Conservation (phyloP, 2,329 filamentous ascomycete species). For the Phialocephala subalpina region DNA sequence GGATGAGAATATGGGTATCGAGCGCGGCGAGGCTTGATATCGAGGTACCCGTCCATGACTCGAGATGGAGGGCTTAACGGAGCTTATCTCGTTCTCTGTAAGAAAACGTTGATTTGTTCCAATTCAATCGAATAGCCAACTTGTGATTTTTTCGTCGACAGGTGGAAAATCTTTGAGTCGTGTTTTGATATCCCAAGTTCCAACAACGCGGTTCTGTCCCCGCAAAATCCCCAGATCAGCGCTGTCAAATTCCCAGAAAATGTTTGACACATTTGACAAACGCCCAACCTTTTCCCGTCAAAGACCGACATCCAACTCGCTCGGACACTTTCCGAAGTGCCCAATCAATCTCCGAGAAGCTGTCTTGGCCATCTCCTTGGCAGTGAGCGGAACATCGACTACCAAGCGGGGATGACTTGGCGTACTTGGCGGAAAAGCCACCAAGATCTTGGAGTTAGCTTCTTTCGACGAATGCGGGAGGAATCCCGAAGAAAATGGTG, state of each 20-base stretch:
- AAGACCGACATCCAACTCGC: not conserved
- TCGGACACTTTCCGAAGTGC: not conserved
- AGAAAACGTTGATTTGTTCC: not conserved
- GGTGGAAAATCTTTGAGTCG: not conserved
- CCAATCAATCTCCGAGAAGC: not conserved
- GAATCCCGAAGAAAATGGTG: not conserved
- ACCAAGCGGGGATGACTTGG: not conserved
- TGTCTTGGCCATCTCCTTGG: not conserved
- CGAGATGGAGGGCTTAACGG: not conserved
- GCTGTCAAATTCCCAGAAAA: slow-evolving; percentile 13
- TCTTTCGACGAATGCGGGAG: not conserved
- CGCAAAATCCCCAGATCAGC: slow-evolving; percentile 20
- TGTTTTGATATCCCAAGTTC: not conserved
- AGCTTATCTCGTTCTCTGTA: not conserved
- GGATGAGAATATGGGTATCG: not conserved
- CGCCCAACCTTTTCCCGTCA: not conserved
- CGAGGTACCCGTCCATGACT: not conserved
- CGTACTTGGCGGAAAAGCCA: not conserved
- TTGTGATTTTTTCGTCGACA: not conserved
- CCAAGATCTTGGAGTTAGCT: not conserved
- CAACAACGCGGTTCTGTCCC: slow-evolving; percentile 2
- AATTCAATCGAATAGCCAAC: not conserved
- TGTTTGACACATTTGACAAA: not conserved
- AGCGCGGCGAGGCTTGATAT: not conserved
- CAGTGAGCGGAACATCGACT: not conserved